Evolutionary conservation across 1,139 yeast genomes (phyloP), one percentile per base, ranked within the genome.

Genomic region (Pichia sp.): DNA sequence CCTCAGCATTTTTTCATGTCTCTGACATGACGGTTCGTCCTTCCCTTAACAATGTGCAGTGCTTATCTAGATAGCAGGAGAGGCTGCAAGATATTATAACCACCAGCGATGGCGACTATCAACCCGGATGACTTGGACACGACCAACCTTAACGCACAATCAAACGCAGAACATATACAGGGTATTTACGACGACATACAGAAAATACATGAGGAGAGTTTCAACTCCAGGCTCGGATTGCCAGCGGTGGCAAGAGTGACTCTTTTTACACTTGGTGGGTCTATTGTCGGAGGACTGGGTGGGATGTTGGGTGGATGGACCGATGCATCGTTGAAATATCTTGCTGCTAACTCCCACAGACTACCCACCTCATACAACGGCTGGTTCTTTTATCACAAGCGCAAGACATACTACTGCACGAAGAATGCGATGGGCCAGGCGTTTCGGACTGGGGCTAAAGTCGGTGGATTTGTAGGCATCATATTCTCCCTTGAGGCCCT

Each of bases 331-430:
- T 70, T 84, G 44, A 76, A 83, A 49, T 90, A 81, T 63, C 74
- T 89, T 53, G 90, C 92, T 1, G 91, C 87, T 61, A 89, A 89
- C 64, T 87, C 95, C 12, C 96, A 89, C 65, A 71, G 96, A 49
- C 73, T 90, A 58, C 96, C 96, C 4, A 75, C 73, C 27, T 84
- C 87, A 0, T 87, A 84, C 54, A 93, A 91, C 38, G 95, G 93
- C 0, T 89, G 96, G 96, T 90, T 87, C 67, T 87, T 86, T 67
- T 89, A 90, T 70, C 95, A 89, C 70, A 89, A 87, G 70, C 79
- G 90, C 61, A 89, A 88, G 72, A 87, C 87, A 69, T 87, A 87
- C 67, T 87, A 85, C 46, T 83, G 89, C 72, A 71, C 87, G 45
- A 75, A 80, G 54, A 73, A 73, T 30, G 89, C 87, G 0, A 69